phyloP scores from a whole-genome alignment of 139 green algal species.

The Dunaliella sp. region DNA sequence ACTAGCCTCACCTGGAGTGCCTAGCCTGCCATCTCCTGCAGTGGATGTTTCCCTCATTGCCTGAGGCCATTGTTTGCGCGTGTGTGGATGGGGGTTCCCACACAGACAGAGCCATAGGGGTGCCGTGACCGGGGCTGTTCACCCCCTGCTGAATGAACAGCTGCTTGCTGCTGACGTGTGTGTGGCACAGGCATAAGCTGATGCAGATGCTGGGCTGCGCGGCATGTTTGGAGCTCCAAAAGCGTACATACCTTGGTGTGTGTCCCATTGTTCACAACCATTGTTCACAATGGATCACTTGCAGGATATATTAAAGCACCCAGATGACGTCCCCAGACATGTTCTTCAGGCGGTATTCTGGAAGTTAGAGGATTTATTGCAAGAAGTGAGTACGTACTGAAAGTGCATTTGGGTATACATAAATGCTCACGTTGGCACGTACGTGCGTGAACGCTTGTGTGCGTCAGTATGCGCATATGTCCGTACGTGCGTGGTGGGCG shows the following conservation, averaged over 20 bases:
- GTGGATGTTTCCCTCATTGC: not conserved
- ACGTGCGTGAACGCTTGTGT: too few relatives aligned
- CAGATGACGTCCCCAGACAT: too few relatives aligned
- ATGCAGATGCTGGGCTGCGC: not conserved
- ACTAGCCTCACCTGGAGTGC: not conserved
- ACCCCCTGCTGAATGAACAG: not conserved
- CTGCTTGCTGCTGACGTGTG: not conserved
- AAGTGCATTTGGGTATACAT: too few relatives aligned
- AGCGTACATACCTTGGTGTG: not conserved
- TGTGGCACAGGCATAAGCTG: not conserved
- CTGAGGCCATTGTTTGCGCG: not conserved
- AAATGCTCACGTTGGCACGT: too few relatives aligned
- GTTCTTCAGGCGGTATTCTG: too few relatives aligned
- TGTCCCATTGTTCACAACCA: too few relatives aligned
- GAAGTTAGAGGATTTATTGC: too few relatives aligned
- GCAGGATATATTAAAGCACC: too few relatives aligned
- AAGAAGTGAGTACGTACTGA: too few relatives aligned
- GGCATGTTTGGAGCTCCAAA: not conserved
- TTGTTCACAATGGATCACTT: too few relatives aligned
- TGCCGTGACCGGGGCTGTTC: not conserved
- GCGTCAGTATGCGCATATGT: too few relatives aligned
- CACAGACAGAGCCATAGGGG: not conserved
- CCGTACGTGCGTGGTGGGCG: too few relatives aligned
- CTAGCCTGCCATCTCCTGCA: not conserved
- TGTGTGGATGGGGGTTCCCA: not conserved